Conservation (phyloP, 768 basidiomycete genomes). For the Pluteus cervinus region DNA sequence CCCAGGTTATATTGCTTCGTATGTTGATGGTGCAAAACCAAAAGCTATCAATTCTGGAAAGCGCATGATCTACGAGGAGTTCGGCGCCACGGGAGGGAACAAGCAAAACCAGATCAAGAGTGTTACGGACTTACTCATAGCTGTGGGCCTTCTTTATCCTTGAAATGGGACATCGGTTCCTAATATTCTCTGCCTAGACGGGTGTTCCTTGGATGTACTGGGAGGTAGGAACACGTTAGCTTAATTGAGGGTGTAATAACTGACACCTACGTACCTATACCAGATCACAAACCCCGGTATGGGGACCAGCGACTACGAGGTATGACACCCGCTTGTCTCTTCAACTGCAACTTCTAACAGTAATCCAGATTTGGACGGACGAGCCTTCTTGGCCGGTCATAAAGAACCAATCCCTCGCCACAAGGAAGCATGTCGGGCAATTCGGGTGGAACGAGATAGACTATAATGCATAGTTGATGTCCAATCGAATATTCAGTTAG, state of each 20-base stretch:
- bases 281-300: conserved; percentile 15
- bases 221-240: conserved; percentile 17
- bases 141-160: conserved; percentile 19
- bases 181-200: conserved; percentile 8
- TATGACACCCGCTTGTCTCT: conserved; percentile 1
- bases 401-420: conserved; percentile 12
- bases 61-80: conserved; percentile 30
- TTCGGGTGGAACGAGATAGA: conserved; percentile 20
- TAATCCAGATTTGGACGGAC: conserved; percentile 18
- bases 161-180: no score
- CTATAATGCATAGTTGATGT: no score
- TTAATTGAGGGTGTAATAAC: neutral
- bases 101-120: conserved; percentile 32
- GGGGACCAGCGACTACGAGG: conserved; percentile 18
- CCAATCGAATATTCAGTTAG: no score
- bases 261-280: neutral
- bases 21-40: conserved; percentile 34
- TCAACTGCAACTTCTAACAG: neutral
- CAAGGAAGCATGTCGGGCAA: conserved; percentile 15
- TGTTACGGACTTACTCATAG: conserved; percentile 30
- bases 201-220: conserved; percentile 22
- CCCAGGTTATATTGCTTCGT: conserved; percentile 34
- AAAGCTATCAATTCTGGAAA: conserved; percentile 26
- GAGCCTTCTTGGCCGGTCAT: conserved; percentile 19
- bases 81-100: conserved; percentile 30